phyloP scores from a whole-genome alignment of 768 basidiomycete species.

The Pisolithus albus region DNA sequence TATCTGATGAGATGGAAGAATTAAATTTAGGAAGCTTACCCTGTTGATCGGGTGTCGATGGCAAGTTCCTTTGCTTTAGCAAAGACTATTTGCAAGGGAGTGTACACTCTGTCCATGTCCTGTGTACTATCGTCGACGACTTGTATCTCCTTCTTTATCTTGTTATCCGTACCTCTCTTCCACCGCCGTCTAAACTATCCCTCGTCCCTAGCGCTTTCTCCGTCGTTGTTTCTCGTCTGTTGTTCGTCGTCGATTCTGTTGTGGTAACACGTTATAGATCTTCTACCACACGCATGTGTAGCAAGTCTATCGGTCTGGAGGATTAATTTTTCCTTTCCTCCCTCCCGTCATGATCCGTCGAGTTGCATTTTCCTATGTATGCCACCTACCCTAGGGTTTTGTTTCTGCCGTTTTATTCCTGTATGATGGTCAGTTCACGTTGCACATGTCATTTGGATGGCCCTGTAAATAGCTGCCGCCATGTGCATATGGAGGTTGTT shows the following conservation, averaged over 20 bases:
- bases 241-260: constrained; percentile 21
- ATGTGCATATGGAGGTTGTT: no score
- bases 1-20: constrained; percentile 8
- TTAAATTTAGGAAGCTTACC: constrained; percentile 13
- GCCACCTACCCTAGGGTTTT: constrained; percentile 1
- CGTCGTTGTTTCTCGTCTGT: constrained; percentile 12
- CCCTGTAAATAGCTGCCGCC: no score
- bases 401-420: no score
- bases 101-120: constrained; percentile 27
- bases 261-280: constrained; percentile 5
- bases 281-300: constrained; percentile 7
- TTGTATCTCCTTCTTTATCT: constrained; percentile 17
- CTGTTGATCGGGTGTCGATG: constrained; percentile 8
- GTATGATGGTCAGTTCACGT: no score
- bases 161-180: constrained; percentile 13
- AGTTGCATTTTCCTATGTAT: constrained; percentile 5
- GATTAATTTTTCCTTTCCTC: constrained; percentile 7
- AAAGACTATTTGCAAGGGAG: constrained; percentile 22
- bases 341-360: constrained; percentile 1
- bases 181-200: not conserved
- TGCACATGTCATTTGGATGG: no score
- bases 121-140: constrained; percentile 26
- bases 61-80: constrained; percentile 12
- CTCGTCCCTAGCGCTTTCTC: constrained; percentile 8
- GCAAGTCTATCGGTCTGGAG: constrained; percentile 10